These are phyloP conservation scores for Drosera capensis DNA, from an alignment of 148 eudicot genomes.

Conservation along the genomic window DNA sequence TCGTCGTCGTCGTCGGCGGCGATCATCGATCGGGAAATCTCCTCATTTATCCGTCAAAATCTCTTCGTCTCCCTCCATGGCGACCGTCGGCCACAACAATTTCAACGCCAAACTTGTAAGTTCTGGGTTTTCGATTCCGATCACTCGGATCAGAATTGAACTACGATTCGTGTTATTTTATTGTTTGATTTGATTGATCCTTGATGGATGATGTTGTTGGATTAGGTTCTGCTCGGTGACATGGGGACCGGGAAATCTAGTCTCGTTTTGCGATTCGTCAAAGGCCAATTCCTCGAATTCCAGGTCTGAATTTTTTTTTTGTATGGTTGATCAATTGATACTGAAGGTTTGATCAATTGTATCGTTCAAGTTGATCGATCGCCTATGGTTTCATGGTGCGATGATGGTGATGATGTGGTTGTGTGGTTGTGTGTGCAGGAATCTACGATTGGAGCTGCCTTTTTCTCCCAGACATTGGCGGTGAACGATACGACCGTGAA, in stretches of 20 bases:
- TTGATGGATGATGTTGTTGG: not conserved
- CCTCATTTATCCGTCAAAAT: too few relatives aligned
- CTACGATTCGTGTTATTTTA: not conserved
- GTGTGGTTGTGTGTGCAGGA: conserved; percentile 33
- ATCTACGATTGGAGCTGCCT: conserved; percentile 92
- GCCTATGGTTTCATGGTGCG: not conserved
- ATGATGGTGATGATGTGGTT: conserved; percentile 1
- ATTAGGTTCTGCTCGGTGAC: conserved; percentile 88
- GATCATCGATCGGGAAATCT: not conserved
- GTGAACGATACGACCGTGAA: conserved; percentile 73
- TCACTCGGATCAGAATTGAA: not conserved
- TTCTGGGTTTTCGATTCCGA: not conserved
- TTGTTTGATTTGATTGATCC: not conserved
- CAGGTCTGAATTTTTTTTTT: conserved; percentile 29
- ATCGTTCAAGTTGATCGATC: not conserved
- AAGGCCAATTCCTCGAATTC: conserved; percentile 92
- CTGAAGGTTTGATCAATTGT: not conserved
- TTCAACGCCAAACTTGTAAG: conserved; percentile 82
- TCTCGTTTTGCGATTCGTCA: conserved; percentile 86
- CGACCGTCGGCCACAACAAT: conserved; percentile 59
- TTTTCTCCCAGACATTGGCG: conserved; percentile 74
- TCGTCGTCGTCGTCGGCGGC: not conserved
- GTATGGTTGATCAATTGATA: not conserved
- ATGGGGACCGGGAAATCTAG: conserved; percentile 99
- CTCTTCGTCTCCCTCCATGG: conserved; percentile 36